Evolutionary conservation across 1,284 basidiomycete species (phyloP).

Genomic region (Schizophyllum commune): DNA sequence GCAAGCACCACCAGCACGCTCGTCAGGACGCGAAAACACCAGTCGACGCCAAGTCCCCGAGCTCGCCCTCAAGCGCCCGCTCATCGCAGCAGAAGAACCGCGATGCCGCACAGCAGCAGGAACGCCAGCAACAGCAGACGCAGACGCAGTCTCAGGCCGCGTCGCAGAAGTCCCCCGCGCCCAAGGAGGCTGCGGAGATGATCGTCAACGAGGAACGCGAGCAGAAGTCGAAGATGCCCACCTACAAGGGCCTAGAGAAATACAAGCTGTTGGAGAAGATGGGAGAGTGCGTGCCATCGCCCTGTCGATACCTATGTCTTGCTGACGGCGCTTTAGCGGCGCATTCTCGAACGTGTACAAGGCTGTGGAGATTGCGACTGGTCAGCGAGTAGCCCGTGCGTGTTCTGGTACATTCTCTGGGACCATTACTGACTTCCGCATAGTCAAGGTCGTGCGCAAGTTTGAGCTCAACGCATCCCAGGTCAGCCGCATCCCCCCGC

Average conservation of each 20-base stretch:
- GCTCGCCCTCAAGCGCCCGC: conserved; percentile 15
- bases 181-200: conserved; percentile 58
- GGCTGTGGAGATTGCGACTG: conserved; percentile 72
- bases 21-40: conserved; percentile 9
- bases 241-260: conserved; percentile 79
- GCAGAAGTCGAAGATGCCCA: conserved; percentile 71
- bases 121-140: conserved; percentile 21
- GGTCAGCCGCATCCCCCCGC: conserved; percentile 53
- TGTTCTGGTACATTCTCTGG: conserved; percentile 9
- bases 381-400: conserved; percentile 82
- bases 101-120: conserved; percentile 22
- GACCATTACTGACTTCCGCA: conserved; percentile 8
- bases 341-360: conserved; percentile 99
- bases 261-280: conserved; percentile 85
- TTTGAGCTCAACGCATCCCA: conserved; percentile 92
- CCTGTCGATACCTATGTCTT: conserved; percentile 10
- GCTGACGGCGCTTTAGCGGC: conserved; percentile 45
- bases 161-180: conserved; percentile 28
- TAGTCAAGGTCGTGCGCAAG: conserved; percentile 97
- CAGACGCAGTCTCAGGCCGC: conserved; percentile 24
- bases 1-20: conserved; percentile 58
- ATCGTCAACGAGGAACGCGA: conserved; percentile 77
- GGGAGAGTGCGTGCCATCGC: conserved; percentile 73
- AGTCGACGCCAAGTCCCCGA: conserved; percentile 23
- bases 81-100: conserved; percentile 14